Conservation (phyloP, 2,329 filamentous ascomycete species). For the Aspergillus terreus region DNA sequence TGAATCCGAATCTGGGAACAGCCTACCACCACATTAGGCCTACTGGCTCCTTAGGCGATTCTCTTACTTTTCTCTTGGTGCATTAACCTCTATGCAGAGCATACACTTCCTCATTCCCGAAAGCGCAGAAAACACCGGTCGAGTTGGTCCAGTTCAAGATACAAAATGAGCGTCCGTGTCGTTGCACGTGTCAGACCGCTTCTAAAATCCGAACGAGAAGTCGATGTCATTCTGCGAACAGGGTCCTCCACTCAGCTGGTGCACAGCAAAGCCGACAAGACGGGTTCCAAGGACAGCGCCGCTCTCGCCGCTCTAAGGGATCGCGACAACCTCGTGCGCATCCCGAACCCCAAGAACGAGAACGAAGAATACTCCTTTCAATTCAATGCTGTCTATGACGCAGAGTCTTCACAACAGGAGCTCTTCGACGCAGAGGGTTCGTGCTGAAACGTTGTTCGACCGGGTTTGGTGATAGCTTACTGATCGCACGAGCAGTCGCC, state of each 20-base stretch:
- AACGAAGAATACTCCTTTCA: conserved; percentile 88
- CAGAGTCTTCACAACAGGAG: conserved; percentile 74
- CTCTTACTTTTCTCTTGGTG: not conserved
- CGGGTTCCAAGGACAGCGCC: conserved; percentile 21
- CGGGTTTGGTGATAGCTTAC: conserved; percentile 9
- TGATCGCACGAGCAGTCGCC: conserved; percentile 58
- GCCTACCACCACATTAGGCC: not conserved
- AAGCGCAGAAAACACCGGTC: not conserved
- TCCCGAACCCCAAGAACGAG: conserved; percentile 92
- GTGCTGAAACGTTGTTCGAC: conserved; percentile 19
- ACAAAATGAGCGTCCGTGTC: conserved; percentile 63
- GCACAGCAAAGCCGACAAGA: conserved; percentile 22
- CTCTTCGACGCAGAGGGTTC: conserved; percentile 86
- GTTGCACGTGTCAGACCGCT: conserved; percentile 88
- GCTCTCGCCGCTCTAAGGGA: conserved; percentile 41
- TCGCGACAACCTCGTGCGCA: conserved; percentile 68
- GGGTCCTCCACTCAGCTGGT: conserved; percentile 39
- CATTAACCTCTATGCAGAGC: not conserved
- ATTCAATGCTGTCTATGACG: conserved; percentile 90
- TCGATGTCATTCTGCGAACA: conserved; percentile 79
- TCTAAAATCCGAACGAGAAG: conserved; percentile 77
- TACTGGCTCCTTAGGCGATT: not conserved
- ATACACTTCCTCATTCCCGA: not conserved
- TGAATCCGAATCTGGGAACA: not conserved
- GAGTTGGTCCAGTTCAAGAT: conserved; percentile 5